phyloP scores from a whole-genome alignment of 495 filamentous ascomycete genomes.

The Patellaria atrata region DNA sequence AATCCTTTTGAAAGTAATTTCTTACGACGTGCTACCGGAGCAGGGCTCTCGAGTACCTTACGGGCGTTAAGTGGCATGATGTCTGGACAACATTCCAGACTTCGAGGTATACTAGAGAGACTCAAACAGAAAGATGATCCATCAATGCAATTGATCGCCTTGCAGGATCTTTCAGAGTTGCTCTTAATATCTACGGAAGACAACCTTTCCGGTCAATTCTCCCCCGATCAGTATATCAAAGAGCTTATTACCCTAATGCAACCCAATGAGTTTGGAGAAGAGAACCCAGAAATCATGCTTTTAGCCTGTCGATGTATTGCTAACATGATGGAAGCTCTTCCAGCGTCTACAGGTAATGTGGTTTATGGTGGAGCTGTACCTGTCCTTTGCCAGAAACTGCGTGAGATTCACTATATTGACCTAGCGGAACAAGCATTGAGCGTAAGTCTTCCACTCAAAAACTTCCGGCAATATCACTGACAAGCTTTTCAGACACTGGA shows the following conservation, averaged over 20 bases:
- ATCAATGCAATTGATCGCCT: constrained; percentile 76
- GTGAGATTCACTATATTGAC: constrained; percentile 94
- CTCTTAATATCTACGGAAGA: constrained; percentile 92
- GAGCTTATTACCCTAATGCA: constrained; percentile 90
- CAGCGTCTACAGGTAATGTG: constrained; percentile 82
- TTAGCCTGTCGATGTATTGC: constrained; percentile 92
- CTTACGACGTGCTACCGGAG: constrained; percentile 52
- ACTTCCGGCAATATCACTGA: constrained; percentile 8
- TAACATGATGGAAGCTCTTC: constrained; percentile 94
- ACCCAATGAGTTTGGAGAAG: constrained; percentile 69
- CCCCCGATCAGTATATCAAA: constrained; percentile 86
- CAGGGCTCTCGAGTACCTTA: constrained; percentile 65
- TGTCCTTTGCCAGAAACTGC: constrained; percentile 79
- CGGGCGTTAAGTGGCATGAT: constrained; percentile 84
- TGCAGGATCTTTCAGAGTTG: constrained; percentile 88
- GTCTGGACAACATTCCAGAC: constrained; percentile 59
- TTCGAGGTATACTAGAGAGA: constrained; percentile 73
- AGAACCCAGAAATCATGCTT: constrained; percentile 96
- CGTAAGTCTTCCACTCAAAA: constrained; percentile 34
- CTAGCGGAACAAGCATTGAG: constrained; percentile 93
- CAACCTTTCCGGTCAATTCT: constrained; percentile 89
- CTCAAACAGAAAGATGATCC: constrained; percentile 78
- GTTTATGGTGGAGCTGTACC: constrained; percentile 95
- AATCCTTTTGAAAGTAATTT: constrained; percentile 65
- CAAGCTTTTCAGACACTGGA: constrained; percentile 56